phyloP scores from a whole-genome alignment of 495 filamentous ascomycete species.

The Xylaria flabelliformis region DNA sequence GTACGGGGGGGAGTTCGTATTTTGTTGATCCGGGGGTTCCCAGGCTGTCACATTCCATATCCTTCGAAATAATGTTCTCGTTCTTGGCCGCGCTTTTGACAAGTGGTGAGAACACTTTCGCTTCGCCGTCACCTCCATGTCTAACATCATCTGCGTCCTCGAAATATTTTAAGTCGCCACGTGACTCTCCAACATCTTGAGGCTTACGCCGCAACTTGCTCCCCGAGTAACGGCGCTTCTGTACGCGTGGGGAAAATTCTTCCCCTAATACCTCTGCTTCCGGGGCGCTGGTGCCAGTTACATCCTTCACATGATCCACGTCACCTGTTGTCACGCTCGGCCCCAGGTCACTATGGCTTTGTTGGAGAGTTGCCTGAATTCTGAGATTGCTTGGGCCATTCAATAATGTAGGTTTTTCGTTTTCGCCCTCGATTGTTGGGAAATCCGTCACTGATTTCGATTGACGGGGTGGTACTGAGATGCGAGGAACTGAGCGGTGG shows the following conservation, averaged over 20 bases:
- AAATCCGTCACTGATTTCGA: slow-evolving; percentile 1
- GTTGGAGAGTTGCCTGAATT: slow-evolving; percentile 27
- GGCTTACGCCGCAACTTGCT: slow-evolving; percentile 75
- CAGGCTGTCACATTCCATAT: neutral
- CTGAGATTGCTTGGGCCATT: slow-evolving; percentile 24
- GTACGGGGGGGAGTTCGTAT: slow-evolving; percentile 38
- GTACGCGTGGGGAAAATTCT: slow-evolving; percentile 43
- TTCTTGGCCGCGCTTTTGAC: slow-evolving; percentile 43
- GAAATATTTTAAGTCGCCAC: slow-evolving; percentile 79
- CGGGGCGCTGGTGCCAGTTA: slow-evolving; percentile 62
- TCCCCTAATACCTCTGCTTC: slow-evolving; percentile 56
- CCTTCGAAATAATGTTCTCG: neutral
- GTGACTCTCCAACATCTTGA: slow-evolving; percentile 64
- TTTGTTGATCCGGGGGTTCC: neutral
- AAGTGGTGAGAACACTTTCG: slow-evolving; percentile 76
- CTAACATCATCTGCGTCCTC: slow-evolving; percentile 78
- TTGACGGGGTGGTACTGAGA: slow-evolving; percentile 42
- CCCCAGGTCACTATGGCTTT: slow-evolving; percentile 45
- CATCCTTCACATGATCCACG: slow-evolving; percentile 47
- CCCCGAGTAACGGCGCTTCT: slow-evolving; percentile 76
- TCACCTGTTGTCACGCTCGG: slow-evolving; percentile 8
- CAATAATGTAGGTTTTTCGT: slow-evolving; percentile 12
- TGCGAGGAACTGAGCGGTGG: slow-evolving; percentile 62
- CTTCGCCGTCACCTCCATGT: slow-evolving; percentile 79
- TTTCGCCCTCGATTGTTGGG: slow-evolving; percentile 16